These are phyloP conservation scores for Termitomyces sp. DNA, from an alignment of 768 basidiomycete genomes.

Conservation along the genomic window DNA sequence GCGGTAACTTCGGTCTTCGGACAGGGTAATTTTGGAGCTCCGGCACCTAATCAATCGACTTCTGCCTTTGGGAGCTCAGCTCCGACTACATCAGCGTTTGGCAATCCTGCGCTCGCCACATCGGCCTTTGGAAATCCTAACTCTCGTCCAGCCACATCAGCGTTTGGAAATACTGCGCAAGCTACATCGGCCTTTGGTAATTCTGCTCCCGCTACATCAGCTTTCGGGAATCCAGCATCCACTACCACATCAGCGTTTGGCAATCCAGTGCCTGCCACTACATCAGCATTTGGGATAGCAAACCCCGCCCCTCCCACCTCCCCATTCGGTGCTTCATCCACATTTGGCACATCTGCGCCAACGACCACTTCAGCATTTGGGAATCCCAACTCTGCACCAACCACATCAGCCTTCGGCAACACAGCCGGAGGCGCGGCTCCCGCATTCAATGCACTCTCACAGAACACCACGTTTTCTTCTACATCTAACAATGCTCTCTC, in stretches of 20 bases:
- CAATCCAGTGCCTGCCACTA: conserved; percentile 5
- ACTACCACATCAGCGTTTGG: conserved; percentile 21
- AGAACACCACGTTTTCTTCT: conserved; percentile 6
- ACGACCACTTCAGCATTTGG: too few species aligned
- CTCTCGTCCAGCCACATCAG: conserved; percentile 1
- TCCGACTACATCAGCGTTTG: conserved; percentile 7
- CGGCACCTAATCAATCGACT: conserved; percentile 8
- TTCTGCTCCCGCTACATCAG: conserved; percentile 2
- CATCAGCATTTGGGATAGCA: conserved; percentile 21
- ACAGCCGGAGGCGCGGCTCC: not conserved
- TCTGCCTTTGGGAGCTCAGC: conserved; percentile 19
- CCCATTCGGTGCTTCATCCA: not conserved
- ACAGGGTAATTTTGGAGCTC: conserved; percentile 21
- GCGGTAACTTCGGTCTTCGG: conserved; percentile 26
- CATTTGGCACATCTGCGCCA: too few species aligned
- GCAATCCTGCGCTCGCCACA: not conserved
- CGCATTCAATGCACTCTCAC: conserved; percentile 1
- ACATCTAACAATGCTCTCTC: conserved; percentile 5
- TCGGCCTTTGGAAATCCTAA: conserved; percentile 17
- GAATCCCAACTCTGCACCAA: not conserved
- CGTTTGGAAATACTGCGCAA: conserved; percentile 3
- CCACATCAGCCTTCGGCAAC: conserved; percentile 17
- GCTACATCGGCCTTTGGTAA: conserved; percentile 17
- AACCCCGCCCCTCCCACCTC: not conserved
- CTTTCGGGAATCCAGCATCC: conserved; percentile 5